Evolutionary conservation across 176 grass and related monocot species (phyloP).

Genomic region (Musa schizocarpa): DNA sequence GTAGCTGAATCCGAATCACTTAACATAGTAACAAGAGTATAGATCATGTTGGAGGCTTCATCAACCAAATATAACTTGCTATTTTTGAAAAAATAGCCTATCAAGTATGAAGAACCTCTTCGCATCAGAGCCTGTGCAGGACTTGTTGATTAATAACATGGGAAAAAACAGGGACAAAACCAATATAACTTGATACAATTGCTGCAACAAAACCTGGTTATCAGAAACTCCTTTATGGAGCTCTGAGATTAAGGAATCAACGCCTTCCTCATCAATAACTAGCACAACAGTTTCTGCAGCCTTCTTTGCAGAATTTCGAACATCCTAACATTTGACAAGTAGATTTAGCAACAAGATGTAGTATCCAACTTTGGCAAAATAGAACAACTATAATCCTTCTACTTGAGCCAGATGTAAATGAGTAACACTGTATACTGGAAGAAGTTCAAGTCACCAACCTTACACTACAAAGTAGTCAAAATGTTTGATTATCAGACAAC

Average conservation of each 20-base stretch:
- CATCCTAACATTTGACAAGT: conserved; percentile 45
- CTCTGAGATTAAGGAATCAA: conserved; percentile 72
- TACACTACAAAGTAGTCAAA: too few relatives aligned
- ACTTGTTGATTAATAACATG: not conserved
- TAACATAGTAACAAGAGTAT: conserved; percentile 68
- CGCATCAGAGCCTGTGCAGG: conserved; percentile 66
- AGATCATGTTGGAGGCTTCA: conserved; percentile 78
- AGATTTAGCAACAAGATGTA: not conserved
- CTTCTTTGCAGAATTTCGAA: conserved; percentile 70
- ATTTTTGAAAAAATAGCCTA: conserved; percentile 91
- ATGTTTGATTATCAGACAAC: too few relatives aligned
- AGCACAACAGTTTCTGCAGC: conserved; percentile 85
- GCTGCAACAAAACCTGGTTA: conserved; percentile 46
- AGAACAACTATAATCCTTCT: too few relatives aligned
- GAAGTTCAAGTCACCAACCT: too few relatives aligned
- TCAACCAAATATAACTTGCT: conserved; percentile 88
- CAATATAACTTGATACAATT: not conserved
- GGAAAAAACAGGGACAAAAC: not conserved
- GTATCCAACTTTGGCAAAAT: not conserved
- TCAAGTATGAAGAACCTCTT: conserved; percentile 69
- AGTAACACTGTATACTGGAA: too few relatives aligned
- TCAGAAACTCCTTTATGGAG: conserved; percentile 80
- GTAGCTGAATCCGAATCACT: conserved; percentile 81
- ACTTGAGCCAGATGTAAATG: too few relatives aligned
- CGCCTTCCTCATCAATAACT: conserved; percentile 90